Conservation (phyloP, 1,284 basidiomycete genomes). For the Pyrrhoderma lamaoense region DNA sequence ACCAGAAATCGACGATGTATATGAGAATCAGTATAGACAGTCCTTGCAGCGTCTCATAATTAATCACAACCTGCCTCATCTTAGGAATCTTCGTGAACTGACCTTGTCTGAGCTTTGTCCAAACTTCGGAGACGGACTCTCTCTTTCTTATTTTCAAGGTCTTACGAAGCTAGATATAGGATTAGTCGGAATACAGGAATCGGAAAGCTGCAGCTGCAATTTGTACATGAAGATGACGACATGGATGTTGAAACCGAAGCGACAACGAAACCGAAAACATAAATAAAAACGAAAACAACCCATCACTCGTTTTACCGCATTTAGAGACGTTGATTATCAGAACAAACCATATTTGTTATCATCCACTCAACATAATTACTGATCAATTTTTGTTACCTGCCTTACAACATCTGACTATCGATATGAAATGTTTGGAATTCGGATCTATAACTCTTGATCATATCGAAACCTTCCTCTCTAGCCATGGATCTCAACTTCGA, state of each 20-base stretch:
- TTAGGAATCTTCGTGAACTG: not conserved
- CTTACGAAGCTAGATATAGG: conserved; percentile 6
- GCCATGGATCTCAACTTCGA: conserved; percentile 2
- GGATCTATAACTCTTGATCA: not conserved
- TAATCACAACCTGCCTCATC: not conserved
- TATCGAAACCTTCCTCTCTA: not conserved
- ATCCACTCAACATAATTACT: no score
- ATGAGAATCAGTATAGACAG: not conserved
- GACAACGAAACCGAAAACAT: no score
- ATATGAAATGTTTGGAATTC: not conserved
- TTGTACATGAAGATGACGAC: no score
- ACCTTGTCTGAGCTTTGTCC: not conserved
- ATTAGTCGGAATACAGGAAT: no score
- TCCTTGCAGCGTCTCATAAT: not conserved
- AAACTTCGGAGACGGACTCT: not conserved
- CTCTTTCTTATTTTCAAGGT: not conserved
- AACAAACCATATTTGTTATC: no score
- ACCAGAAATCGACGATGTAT: not conserved
- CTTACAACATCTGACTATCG: not conserved
- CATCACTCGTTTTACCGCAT: no score
- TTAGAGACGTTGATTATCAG: no score
- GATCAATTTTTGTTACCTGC: no score
- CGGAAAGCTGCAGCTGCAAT: no score
- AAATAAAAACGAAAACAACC: no score
- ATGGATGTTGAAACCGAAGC: no score